phyloP scores from a whole-genome alignment of 2,329 filamentous ascomycete genomes.

The Juglanconis juglandina region DNA sequence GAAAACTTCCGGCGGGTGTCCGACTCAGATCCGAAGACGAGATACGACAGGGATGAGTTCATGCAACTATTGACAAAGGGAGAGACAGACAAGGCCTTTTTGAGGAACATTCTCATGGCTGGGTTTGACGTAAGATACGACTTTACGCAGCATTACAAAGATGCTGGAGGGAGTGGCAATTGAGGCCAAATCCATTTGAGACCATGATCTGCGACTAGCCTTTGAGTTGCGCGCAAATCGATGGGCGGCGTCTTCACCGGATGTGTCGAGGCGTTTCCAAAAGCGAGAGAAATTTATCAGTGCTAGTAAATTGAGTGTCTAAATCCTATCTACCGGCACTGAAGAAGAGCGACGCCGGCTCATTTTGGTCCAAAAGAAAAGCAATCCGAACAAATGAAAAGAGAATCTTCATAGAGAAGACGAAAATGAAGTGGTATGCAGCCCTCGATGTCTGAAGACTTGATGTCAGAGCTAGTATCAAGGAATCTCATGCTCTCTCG shows the following conservation, averaged over 20 bases:
- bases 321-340: not conserved
- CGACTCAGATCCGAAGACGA: conserved; percentile 37
- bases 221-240: not conserved
- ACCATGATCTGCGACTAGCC: too few relatives aligned
- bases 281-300: not conserved
- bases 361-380: too few relatives aligned
- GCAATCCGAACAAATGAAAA: too few relatives aligned
- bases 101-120: conserved; percentile 33
- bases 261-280: too few relatives aligned
- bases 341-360: too few relatives aligned
- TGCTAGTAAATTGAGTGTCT: not conserved
- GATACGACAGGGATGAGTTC: conserved; percentile 36
- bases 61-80: conserved; percentile 35
- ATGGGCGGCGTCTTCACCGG: too few relatives aligned
- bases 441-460: not conserved
- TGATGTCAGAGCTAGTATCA: not conserved
- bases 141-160: conserved; percentile 42
- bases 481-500: too few relatives aligned
- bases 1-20: conserved; percentile 43
- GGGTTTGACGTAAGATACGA: conserved; percentile 39
- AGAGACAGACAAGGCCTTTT: conserved; percentile 30
- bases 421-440: not conserved
- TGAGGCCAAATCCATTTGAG: not conserved
- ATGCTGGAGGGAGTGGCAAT: not conserved
- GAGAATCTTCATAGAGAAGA: too few relatives aligned